Percentiles rank a stretch among this genome's conserved stretches.
phyloP scores from a whole-genome alignment of 2,329 filamentous ascomycete species.

The Ophiostoma angusticollis region DNA sequence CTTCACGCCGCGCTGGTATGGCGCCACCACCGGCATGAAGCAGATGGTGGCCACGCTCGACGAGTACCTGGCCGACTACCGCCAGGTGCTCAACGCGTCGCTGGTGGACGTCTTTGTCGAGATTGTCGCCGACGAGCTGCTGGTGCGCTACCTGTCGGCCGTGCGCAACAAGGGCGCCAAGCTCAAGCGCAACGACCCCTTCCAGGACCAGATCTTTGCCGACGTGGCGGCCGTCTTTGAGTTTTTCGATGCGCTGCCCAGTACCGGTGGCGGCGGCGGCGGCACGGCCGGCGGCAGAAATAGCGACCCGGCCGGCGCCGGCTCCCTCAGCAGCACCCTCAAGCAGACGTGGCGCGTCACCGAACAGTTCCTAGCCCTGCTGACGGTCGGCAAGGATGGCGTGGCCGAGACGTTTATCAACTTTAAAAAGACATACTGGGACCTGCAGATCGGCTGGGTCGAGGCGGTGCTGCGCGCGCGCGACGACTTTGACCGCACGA shows the following conservation, averaged over 20 bases:
- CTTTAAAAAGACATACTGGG: constrained; percentile 84
- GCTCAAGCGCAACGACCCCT: constrained; percentile 76
- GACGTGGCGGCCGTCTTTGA: constrained; percentile 84
- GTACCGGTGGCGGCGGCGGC: constrained; percentile 55
- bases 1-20: constrained; percentile 86
- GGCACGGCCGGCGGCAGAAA: too few relatives aligned
- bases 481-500: constrained; percentile 85
- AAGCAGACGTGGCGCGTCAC: constrained; percentile 90
- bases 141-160: constrained; percentile 69
- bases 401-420: constrained; percentile 67
- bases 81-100: constrained; percentile 69
- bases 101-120: constrained; percentile 86
- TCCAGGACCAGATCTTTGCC: constrained; percentile 85
- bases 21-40: constrained; percentile 65
- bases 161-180: constrained; percentile 85
- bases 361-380: constrained; percentile 65
- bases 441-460: constrained; percentile 89
- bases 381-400: constrained; percentile 61
- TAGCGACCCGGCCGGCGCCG: too few relatives aligned
- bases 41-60: constrained; percentile 91
- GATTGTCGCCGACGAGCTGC: constrained; percentile 82
- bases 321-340: too few relatives aligned
- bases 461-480: constrained; percentile 76
- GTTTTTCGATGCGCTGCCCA: constrained; percentile 62
- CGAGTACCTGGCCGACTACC: constrained; percentile 86